A percentile compares a stretch with the other conserved stretches of the same genome.
phyloP scores from a whole-genome alignment of 805 yeast species.

The Starmerella bombi region DNA sequence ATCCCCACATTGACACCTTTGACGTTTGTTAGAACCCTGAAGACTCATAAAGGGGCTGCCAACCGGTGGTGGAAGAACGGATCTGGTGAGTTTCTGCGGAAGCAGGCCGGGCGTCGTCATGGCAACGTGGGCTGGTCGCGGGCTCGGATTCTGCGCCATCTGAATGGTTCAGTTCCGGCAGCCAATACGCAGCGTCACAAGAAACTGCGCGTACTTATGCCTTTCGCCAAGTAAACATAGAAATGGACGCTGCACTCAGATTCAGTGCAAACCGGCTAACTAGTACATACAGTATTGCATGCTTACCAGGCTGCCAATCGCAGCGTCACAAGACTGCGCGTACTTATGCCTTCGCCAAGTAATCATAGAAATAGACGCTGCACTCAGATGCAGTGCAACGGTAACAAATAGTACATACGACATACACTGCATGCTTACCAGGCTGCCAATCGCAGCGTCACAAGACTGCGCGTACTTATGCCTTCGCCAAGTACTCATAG shows the following conservation, averaged over 20 bases:
- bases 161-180: constrained; percentile 47
- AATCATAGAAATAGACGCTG: too few relatives aligned
- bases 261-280: too few relatives aligned
- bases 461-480: constrained; percentile 18
- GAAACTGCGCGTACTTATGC: constrained; percentile 19
- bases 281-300: too few relatives aligned
- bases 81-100: constrained; percentile 50
- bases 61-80: constrained; percentile 70
- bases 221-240: constrained; percentile 12
- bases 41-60: constrained; percentile 77
- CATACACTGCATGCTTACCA: too few relatives aligned
- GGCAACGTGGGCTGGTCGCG: constrained; percentile 84
- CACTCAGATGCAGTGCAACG: too few relatives aligned
- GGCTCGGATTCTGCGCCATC: constrained; percentile 38
- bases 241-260: too few relatives aligned
- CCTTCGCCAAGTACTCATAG: constrained; percentile 14
- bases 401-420: too few relatives aligned
- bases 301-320: too few relatives aligned
- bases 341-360: constrained; percentile 18
- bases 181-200: constrained; percentile 27
- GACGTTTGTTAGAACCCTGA: constrained; percentile 23
- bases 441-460: constrained; percentile 26
- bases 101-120: constrained; percentile 75
- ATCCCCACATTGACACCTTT: not conserved
- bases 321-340: constrained; percentile 20